A percentile compares a stretch with the other conserved stretches of the same genome.
Evolutionary conservation across 179 eudicot species (phyloP).

Genomic region (Spinacia oleracea): DNA sequence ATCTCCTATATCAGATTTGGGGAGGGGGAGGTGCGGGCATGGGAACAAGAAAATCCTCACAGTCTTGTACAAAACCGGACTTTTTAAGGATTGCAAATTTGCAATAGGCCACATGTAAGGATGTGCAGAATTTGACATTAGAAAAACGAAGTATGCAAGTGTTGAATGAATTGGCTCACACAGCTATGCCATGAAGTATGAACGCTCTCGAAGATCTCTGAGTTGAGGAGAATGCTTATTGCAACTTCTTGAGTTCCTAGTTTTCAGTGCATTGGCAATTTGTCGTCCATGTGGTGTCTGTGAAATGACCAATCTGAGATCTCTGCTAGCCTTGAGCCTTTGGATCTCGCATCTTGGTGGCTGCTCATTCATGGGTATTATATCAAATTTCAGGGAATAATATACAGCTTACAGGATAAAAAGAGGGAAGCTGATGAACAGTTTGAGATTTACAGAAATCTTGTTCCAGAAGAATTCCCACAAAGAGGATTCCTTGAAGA

Average conservation of each 20-base stretch:
- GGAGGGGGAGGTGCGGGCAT: too few relatives aligned
- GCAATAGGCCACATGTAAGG: background rate
- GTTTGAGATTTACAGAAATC: slow-evolving; percentile 67
- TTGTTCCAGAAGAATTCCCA: slow-evolving; percentile 95
- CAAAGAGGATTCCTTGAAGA: slow-evolving; percentile 90
- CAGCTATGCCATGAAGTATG: background rate
- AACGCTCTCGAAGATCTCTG: background rate
- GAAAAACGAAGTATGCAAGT: background rate
- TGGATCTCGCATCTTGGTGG: background rate
- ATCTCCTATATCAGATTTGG: too few relatives aligned
- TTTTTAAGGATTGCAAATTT: background rate
- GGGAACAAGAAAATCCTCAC: background rate
- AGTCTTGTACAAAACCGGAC: slow-evolving; percentile 1
- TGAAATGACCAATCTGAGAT: background rate
- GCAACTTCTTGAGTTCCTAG: too few relatives aligned
- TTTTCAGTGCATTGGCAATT: background rate
- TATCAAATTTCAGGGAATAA: slow-evolving; percentile 65
- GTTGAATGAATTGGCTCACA: background rate
- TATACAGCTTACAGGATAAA: slow-evolving; percentile 80
- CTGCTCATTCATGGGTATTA: background rate
- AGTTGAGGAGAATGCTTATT: background rate
- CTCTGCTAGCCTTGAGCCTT: background rate
- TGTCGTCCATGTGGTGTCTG: background rate
- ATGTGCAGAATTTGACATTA: background rate
- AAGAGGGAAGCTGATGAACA: slow-evolving; percentile 83